Conservation (phyloP, 2,329 filamentous ascomycete species). For the Microdochium trichocladiopsis region DNA sequence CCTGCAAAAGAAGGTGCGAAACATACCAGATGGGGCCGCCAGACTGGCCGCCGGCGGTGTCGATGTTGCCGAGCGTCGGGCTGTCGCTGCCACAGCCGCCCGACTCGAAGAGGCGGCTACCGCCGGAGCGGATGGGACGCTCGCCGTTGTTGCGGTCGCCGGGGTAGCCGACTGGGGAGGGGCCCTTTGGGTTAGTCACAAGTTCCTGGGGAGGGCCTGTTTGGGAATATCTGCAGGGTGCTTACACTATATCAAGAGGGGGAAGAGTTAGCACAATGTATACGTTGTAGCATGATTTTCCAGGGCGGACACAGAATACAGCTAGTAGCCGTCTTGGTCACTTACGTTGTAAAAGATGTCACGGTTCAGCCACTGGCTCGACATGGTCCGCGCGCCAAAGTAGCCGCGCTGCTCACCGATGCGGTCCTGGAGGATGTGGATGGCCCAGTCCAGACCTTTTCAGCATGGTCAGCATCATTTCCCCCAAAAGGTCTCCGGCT, state of each 20-base stretch:
- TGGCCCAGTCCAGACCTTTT: constrained; percentile 13
- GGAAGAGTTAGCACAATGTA: too few species aligned
- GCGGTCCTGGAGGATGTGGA: constrained; percentile 15
- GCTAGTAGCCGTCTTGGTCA: too few species aligned
- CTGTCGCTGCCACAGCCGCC: not conserved
- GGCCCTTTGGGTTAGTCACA: too few species aligned
- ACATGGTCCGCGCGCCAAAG: constrained; percentile 11
- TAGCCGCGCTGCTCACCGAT: constrained; percentile 16
- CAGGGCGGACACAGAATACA: too few species aligned
- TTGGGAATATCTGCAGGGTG: too few species aligned
- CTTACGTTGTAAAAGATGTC: not conserved
- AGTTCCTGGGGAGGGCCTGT: too few species aligned
- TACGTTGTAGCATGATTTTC: too few species aligned
- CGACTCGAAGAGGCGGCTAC: too few species aligned
- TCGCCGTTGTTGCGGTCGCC: not conserved
- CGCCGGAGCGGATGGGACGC: not conserved
- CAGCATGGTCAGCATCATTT: too few species aligned
- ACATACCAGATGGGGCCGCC: not conserved
- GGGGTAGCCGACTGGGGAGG: not conserved
- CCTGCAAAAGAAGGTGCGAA: not conserved
- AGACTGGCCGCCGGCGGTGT: not conserved
- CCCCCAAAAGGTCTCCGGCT: too few species aligned
- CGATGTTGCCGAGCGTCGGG: not conserved
- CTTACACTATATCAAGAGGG: too few species aligned
- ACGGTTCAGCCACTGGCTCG: not conserved